A percentile compares a stretch with the other conserved stretches of the same genome.
phyloP scores from a whole-genome alignment of 2,329 filamentous ascomycete genomes.

The Chrysoporthe austroafricana region DNA sequence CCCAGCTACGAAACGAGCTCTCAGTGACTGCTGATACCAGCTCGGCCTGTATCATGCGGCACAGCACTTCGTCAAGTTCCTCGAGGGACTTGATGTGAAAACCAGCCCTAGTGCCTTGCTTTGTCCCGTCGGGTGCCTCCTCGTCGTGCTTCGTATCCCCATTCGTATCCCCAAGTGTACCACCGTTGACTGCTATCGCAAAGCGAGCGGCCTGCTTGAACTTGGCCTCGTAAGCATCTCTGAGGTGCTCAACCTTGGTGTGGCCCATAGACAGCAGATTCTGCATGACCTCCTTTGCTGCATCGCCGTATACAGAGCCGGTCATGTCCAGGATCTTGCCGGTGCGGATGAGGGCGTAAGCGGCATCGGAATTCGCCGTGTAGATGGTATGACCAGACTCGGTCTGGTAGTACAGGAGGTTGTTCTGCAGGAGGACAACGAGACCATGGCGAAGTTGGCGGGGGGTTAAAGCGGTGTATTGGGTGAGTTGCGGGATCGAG shows the following conservation, averaged over 20 bases:
- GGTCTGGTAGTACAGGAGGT: conserved; percentile 76
- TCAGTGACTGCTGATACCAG: conserved; percentile 67
- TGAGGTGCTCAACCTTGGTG: conserved; percentile 70
- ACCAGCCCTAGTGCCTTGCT: conserved; percentile 35
- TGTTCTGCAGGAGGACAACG: conserved; percentile 84
- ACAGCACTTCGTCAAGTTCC: conserved; percentile 55
- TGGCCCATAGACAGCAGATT: conserved; percentile 79
- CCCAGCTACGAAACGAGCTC: conserved; percentile 61
- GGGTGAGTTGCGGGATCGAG: conserved; percentile 68
- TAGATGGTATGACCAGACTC: conserved; percentile 73
- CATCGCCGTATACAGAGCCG: conserved; percentile 72
- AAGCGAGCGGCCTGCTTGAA: conserved; percentile 35
- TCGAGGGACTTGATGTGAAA: conserved; percentile 48
- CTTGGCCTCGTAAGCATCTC: conserved; percentile 59
- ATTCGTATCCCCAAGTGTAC: conserved; percentile 21
- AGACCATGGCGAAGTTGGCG: conserved; percentile 81
- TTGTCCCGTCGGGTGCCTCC: conserved; percentile 40
- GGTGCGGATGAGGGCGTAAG: conserved; percentile 80
- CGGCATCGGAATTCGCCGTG: conserved; percentile 78
- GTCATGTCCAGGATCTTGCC: conserved; percentile 82
- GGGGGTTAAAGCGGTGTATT: conserved; percentile 72
- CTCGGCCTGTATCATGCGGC: conserved; percentile 64
- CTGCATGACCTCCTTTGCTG: conserved; percentile 74
- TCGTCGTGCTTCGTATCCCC: conserved; percentile 39
- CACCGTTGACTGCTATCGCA: conserved; percentile 9